These are phyloP conservation scores for Candida sp. DNA, from an alignment of 1,139 yeast species.

Conservation along the genomic window DNA sequence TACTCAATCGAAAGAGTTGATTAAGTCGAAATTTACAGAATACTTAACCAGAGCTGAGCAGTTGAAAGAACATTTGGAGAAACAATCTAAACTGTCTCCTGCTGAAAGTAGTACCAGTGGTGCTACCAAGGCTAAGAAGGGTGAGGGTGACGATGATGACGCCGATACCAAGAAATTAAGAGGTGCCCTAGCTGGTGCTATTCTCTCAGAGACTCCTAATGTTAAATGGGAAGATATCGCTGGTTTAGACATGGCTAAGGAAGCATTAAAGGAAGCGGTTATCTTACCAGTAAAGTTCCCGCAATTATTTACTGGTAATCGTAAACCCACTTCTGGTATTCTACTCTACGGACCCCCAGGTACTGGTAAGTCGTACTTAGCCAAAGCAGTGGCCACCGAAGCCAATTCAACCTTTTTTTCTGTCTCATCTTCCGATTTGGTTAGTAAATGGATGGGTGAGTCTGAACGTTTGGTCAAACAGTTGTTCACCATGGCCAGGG, in stretches of 20 bases:
- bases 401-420: conserved; percentile 96
- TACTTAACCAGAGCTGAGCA: conserved; percentile 93
- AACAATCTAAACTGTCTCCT: conserved; percentile 41
- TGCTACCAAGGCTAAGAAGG: conserved; percentile 60
- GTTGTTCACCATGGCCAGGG: conserved; percentile 93
- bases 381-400: conserved; percentile 98
- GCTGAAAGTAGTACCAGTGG: conserved; percentile 50
- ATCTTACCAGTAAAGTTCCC: conserved; percentile 93
- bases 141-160: conserved; percentile 61
- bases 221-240: conserved; percentile 97
- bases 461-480: conserved; percentile 94
- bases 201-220: conserved; percentile 88
- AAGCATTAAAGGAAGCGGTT: conserved; percentile 96
- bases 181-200: conserved; percentile 91
- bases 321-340: conserved; percentile 93
- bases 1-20: conserved; percentile 81
- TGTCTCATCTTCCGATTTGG: conserved; percentile 90
- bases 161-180: conserved; percentile 84
- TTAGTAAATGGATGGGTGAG: conserved; percentile 99
- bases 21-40: conserved; percentile 86
- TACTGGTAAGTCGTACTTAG: conserved; percentile 95
- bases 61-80: conserved; percentile 83
- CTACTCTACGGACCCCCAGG: conserved; percentile 98
- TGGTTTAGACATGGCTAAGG: conserved; percentile 93
- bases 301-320: conserved; percentile 85